Percentiles rank a stretch among this genome's conserved stretches.
Conservation (phyloP, 2,329 filamentous ascomycete genomes). For the Fusarium setosum region DNA sequence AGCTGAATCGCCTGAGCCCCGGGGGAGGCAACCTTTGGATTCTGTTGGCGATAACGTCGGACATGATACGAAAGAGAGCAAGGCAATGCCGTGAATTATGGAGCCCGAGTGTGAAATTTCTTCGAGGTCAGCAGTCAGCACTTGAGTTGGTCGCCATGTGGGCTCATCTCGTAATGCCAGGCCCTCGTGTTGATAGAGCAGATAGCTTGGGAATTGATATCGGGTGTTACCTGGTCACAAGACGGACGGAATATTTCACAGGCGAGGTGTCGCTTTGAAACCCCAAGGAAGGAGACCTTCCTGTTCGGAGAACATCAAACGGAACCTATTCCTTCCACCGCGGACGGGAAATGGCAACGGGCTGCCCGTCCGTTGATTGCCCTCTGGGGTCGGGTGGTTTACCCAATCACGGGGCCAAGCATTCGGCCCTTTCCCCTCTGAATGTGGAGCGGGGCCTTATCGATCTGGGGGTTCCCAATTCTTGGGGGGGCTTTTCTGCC, state of each 20-base stretch:
- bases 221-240: neutral
- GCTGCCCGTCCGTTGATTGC: too few relatives aligned
- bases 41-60: slow-evolving; percentile 2
- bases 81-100: slow-evolving; percentile 20
- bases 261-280: neutral
- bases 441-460: slow-evolving; percentile 29
- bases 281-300: neutral
- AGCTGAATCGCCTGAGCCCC: slow-evolving; percentile 14
- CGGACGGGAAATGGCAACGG: neutral
- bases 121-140: neutral
- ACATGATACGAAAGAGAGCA: slow-evolving; percentile 18
- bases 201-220: neutral
- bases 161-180: neutral
- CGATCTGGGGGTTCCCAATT: slow-evolving; percentile 41
- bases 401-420: slow-evolving; percentile 34
- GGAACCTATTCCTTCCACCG: too few relatives aligned
- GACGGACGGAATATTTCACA: neutral
- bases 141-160: neutral
- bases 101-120: neutral
- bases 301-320: neutral
- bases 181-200: neutral
- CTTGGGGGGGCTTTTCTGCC: too few relatives aligned
- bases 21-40: neutral
- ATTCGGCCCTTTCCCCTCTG: slow-evolving; percentile 39
- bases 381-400: neutral